Evolutionary conservation across 73 alveolate genomes (phyloP), one percentile per base, ranked within the genome.

Genomic region (Paramecium caudatum): DNA sequence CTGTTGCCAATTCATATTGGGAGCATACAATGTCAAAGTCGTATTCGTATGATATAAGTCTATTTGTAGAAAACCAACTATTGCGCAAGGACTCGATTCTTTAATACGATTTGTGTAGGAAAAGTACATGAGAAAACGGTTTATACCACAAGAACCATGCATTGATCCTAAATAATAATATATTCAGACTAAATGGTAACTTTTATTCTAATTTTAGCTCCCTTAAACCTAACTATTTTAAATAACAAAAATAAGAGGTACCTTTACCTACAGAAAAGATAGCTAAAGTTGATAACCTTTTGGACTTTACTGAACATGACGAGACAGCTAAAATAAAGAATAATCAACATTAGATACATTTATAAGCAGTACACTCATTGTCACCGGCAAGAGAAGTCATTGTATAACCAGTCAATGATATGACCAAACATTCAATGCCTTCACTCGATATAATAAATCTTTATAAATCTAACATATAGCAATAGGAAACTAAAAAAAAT

Each of bases 1-100:
- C 90, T 33, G 90, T 93, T 34, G 97, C 98, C 21, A 95, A 95
- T 82, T 91, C 91, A 13, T 95, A 95, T 80, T 95, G 98, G 98
- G 98, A 95, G 55, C 50, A 84, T 70, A 88, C 74, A 47, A 45
- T 91, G 88, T 93, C 93, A 34, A 63, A 45, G 25, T 16, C 15
- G 43, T 74, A 65, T 25, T 17, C 34, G 55, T 25, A 25, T 65
- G 16, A 9, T 3, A 30, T n/a, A 25, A 65, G 9, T 3, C 9
- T 10, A 27, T 3, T 1, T 2, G 30, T 68, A 68, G 84, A 15
- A 68, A 68, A 45, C 88, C 88, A 5, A 74, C 88, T 1, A 74
- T 74, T 4, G 43, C 36, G 36, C 8, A 33, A 15, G 88, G 88
- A 36, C 30, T 74, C 8, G 88, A 74, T 74, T 41, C 69, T 34